A percentile compares a stretch with the other conserved stretches of the same genome.
phyloP scores from a whole-genome alignment of 345 rosid species.

The Cardiospermum halicacabum region DNA sequence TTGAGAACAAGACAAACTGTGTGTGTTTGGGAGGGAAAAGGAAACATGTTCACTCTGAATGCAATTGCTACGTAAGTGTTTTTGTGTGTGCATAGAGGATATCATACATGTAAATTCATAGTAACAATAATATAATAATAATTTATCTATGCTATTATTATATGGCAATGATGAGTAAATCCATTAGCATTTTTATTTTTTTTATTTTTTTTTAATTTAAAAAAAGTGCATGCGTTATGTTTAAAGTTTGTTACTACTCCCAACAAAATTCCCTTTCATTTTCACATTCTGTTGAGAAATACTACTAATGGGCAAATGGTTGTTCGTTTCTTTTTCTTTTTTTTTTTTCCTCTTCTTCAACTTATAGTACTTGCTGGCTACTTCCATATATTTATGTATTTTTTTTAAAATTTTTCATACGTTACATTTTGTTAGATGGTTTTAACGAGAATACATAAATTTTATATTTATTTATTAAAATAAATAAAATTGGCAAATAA shows the following conservation, averaged over 20 bases:
- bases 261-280: constrained; percentile 7
- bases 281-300: constrained; percentile 22
- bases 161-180: constrained; percentile 44
- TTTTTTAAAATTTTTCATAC: no score
- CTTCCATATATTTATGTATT: no score
- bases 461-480: no score
- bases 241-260: neutral
- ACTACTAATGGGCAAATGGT: constrained; percentile 18
- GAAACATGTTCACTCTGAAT: constrained; percentile 8
- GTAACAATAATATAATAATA: no score
- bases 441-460: no score
- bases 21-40: constrained; percentile 22
- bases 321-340: neutral
- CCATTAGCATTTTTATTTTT: constrained; percentile 12
- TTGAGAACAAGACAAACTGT: constrained; percentile 18
- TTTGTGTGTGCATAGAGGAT: constrained; percentile 23
- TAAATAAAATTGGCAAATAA: no score
- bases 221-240: constrained; percentile 17
- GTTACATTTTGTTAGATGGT: no score
- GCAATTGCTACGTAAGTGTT: neutral
- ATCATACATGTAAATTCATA: no score
- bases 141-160: constrained; percentile 35
- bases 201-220: no score
- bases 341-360: neutral
- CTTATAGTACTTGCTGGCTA: neutral